Percentiles rank a stretch among this genome's conserved stretches.
Evolutionary conservation across 371 early-diverging fungal genomes (phyloP).

Genomic region (Apophysomyces elegans): DNA sequence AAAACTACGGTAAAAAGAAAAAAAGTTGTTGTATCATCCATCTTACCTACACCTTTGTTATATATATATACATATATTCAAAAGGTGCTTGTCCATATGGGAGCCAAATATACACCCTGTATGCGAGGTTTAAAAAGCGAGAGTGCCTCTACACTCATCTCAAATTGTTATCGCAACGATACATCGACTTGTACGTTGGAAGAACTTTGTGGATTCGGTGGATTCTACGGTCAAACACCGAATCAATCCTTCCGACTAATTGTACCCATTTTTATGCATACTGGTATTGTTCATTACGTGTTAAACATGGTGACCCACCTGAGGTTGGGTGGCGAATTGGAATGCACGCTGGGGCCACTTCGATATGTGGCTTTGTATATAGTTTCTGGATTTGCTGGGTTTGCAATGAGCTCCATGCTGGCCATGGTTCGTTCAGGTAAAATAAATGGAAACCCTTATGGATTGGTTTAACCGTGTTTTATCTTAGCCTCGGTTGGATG

Average conservation of each 20-base stretch:
- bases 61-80: background rate
- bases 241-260: constrained; percentile 83
- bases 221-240: constrained; percentile 42
- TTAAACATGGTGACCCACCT: constrained; percentile 74
- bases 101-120: constrained; percentile 58
- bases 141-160: background rate
- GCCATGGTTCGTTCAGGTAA: constrained; percentile 25
- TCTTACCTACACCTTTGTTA: background rate
- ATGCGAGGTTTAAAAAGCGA: constrained; percentile 33
- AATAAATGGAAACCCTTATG: constrained; percentile 35
- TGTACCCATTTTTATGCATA: constrained; percentile 79
- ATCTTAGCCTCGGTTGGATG: constrained; percentile 69
- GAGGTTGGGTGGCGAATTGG: constrained; percentile 65
- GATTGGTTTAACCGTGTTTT: background rate
- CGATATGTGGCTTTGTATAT: constrained; percentile 50
- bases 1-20: constrained; percentile 30
- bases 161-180: constrained; percentile 21
- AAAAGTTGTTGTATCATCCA: background rate
- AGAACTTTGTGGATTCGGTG: constrained; percentile 52
- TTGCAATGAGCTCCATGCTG: constrained; percentile 74
- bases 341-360: constrained; percentile 70
- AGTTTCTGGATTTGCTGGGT: constrained; percentile 71
- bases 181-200: constrained; percentile 38
- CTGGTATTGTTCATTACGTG: constrained; percentile 74
- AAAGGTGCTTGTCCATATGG: constrained; percentile 42